Evolutionary conservation across 2,329 filamentous ascomycete species (phyloP).

Genomic region (Alternaria longipes): DNA sequence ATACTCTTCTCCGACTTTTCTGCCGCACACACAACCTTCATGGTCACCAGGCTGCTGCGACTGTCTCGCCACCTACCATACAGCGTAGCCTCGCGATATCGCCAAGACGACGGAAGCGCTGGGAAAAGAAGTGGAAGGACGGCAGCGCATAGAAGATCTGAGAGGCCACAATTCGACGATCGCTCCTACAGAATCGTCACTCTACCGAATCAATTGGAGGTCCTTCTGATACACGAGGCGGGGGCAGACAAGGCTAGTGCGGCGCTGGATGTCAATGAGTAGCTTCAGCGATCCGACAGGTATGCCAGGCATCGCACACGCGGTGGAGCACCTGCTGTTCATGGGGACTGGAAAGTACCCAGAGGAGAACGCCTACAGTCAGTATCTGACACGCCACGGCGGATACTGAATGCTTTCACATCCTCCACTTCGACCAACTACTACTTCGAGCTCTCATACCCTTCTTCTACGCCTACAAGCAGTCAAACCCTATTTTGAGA

Average conservation of each 20-base stretch:
- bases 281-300: slow-evolving; percentile 92
- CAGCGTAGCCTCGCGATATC: slow-evolving; percentile 21
- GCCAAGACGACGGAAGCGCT: slow-evolving; percentile 41
- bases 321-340: slow-evolving; percentile 94
- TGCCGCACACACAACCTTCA: slow-evolving; percentile 31
- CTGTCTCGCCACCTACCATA: slow-evolving; percentile 18
- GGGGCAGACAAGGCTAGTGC: slow-evolving; percentile 97
- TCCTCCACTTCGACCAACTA: too few relatives aligned
- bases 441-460: too few relatives aligned
- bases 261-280: slow-evolving; percentile 93
- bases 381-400: too few relatives aligned
- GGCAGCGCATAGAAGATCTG: slow-evolving; percentile 60
- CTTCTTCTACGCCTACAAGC: too few relatives aligned
- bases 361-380: slow-evolving; percentile 18
- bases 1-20: too few relatives aligned
- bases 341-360: slow-evolving; percentile 99
- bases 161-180: slow-evolving; percentile 86
- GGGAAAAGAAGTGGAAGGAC: slow-evolving; percentile 28
- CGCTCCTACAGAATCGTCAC: slow-evolving; percentile 87
- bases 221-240: slow-evolving; percentile 88
- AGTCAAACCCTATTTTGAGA: too few relatives aligned
- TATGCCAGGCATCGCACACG: slow-evolving; percentile 95
- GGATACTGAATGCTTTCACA: too few relatives aligned
- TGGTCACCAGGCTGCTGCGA: slow-evolving; percentile 16
- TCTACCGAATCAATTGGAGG: slow-evolving; percentile 87